phyloP scores from a whole-genome alignment of 345 rosid species.

The Gossypium stocksii region DNA sequence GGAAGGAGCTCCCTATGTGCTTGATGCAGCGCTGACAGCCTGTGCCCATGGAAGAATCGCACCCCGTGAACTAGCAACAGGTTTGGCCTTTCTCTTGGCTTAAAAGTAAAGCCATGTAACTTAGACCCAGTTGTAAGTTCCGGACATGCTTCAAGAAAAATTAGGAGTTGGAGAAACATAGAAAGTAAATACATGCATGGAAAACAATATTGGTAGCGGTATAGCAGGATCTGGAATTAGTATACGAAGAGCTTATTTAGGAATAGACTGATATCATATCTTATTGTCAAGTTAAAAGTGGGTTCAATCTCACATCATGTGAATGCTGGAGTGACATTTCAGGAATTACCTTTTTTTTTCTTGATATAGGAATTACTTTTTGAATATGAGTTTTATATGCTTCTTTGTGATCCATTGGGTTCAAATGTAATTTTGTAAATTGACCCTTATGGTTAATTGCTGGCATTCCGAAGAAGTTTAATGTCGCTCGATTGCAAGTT shows the following conservation, averaged over 20 bases:
- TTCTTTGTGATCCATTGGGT: conserved; percentile 1
- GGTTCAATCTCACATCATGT: not conserved
- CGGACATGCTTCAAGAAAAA: not conserved
- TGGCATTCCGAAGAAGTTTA: not conserved
- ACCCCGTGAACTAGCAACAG: conserved; percentile 97
- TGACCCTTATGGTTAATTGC: not conserved
- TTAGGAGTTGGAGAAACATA: not conserved
- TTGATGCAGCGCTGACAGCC: conserved; percentile 88
- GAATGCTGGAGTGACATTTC: not conserved
- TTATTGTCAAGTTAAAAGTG: not conserved
- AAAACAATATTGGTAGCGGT: not conserved
- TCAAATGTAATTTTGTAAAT: not conserved
- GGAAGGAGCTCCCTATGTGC: conserved; percentile 80
- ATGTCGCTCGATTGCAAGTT: not conserved
- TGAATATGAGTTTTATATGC: not conserved
- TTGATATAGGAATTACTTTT: not conserved
- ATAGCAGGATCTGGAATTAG: not conserved
- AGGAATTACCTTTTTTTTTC: not conserved
- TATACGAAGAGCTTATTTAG: not conserved
- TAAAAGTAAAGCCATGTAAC: not conserved
- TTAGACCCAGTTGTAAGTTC: not conserved
- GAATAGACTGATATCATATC: conserved; percentile 10
- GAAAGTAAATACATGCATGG: not conserved
- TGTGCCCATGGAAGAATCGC: conserved; percentile 89
- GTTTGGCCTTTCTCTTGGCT: conserved; percentile 31